These are phyloP conservation scores for Phytopythium kandeliae DNA, from an alignment of 352 stramenopile genomes.

Conservation along the genomic window DNA sequence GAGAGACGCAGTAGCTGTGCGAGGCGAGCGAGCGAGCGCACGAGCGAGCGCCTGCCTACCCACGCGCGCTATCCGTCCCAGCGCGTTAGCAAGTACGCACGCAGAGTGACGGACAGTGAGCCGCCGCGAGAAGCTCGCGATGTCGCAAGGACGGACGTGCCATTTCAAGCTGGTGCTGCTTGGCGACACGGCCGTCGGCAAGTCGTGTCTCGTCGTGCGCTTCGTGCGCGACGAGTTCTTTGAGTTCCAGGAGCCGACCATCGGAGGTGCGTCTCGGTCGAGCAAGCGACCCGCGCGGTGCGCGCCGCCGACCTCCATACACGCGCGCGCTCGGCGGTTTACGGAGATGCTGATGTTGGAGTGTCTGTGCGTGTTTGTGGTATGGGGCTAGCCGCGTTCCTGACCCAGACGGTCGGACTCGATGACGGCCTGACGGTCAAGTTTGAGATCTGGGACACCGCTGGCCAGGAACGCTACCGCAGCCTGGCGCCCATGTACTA, in stretches of 20 bases:
- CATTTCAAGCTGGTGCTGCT: conserved; percentile 99
- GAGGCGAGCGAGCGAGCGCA: not conserved
- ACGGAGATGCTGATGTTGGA: conserved; percentile 1
- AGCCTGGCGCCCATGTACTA: conserved; percentile 99
- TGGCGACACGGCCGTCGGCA: conserved; percentile 98
- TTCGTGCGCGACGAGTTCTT: conserved; percentile 99
- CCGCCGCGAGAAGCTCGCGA: conserved; percentile 19
- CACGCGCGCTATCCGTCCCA: not conserved
- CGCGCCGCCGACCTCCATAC: too few relatives aligned
- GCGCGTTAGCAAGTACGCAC: too few relatives aligned
- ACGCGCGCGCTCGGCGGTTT: too few relatives aligned
- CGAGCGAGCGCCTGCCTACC: not conserved
- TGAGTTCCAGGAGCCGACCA: conserved; percentile 98
- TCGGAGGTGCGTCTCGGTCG: conserved; percentile 65
- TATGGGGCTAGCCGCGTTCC: conserved; percentile 84
- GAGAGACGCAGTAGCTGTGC: not conserved
- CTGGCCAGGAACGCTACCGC: conserved; percentile 95
- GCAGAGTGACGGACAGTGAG: too few relatives aligned
- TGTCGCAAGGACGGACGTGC: conserved; percentile 81
- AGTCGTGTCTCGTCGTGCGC: conserved; percentile 99
- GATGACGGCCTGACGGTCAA: conserved; percentile 98
- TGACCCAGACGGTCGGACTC: conserved; percentile 98
- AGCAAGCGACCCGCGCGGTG: not conserved
- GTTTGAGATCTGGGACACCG: conserved; percentile 99
- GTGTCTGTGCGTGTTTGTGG: not conserved